Percentiles rank a stretch among this genome's conserved stretches.
These are phyloP conservation scores for Triadica sebifera DNA, from an alignment of 345 rosid species.

Conservation along the genomic window DNA sequence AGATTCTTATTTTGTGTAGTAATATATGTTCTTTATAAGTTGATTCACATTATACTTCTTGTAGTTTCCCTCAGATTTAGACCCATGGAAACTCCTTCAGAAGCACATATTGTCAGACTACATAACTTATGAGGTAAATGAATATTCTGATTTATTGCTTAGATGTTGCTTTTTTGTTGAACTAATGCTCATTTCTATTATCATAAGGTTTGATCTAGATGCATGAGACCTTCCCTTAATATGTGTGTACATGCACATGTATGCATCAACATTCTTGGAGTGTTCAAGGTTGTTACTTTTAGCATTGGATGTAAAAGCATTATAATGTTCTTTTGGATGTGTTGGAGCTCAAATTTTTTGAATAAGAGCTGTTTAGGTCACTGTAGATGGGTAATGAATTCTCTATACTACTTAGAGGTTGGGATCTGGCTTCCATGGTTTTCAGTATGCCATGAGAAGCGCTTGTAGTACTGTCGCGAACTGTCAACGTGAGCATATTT, in stretches of 20 bases:
- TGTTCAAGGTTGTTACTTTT: neutral
- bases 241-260: neutral
- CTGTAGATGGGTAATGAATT: neutral
- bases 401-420: neutral
- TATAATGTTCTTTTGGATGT: neutral
- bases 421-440: neutral
- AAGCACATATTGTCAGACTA: slow-evolving; percentile 81
- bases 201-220: too few relatives aligned
- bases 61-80: slow-evolving; percentile 86
- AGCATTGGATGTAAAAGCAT: neutral
- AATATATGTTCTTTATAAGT: neutral
- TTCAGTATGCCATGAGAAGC: neutral
- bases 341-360: neutral
- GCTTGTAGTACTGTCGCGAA: neutral
- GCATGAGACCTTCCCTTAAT: too few relatives aligned
- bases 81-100: slow-evolving; percentile 75
- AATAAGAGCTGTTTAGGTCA: neutral
- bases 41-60: slow-evolving; percentile 17
- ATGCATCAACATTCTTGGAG: neutral
- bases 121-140: slow-evolving; percentile 67
- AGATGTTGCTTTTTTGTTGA: neutral
- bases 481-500: neutral
- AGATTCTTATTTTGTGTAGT: neutral
- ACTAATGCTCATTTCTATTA: too few relatives aligned
- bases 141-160: slow-evolving; percentile 13